Base-by-base conservation (phyloP, 2,329 filamentous ascomycete genomes). In the Cladosporium sp. region DNA sequence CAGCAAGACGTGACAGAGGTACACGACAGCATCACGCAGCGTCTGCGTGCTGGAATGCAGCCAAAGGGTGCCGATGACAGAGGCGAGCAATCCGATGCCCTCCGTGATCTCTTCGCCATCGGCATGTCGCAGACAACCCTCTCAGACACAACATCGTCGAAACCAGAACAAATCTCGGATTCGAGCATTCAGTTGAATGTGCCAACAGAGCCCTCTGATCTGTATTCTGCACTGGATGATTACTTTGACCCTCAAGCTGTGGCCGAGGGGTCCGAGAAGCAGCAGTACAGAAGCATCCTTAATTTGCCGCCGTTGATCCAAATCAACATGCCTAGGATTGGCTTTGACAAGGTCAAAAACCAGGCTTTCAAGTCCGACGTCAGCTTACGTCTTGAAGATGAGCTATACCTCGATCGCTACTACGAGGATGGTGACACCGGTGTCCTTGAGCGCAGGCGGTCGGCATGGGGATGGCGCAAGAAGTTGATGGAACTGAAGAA, bases 1-100 rank as follows among this genome's bases (percentile, higher is more conserved):
- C 93, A 98, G 65, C 91, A 98, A 71, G 93, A 98, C 70, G 92
- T 96, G 4, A 90, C 90, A 10, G 93, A 98, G 70, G 92, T 96
- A 43, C 91, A 96, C 73, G 89, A 89, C 54, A 93, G 92, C 63
- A 87, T 95, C 22, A 82, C 96, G 54, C 90, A 92, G 64, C 86
- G 93, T 46, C 76, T 96, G n/a, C 87, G 93, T 63, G 90, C 88
- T 49, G 91, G 92, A 2, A 91, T 97, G 64, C 84, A 80, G 53
- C 81, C 89, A 5, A 79, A 78, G n/a, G 80, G 78, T 3, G 74
- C 80, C 33, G 82, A 88, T 53, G 72, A 77, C 6, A 79, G 84
- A 42, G 86, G 86, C 3, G 86, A 95, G 58, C 92, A 96, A 68
- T 72, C 84, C 16, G 93, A 97, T 66, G 54, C 58, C 2, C 56